A percentile compares a stretch with the other conserved stretches of the same genome.
Evolutionary conservation across 768 basidiomycete species (phyloP).

Genomic region (Tylopilus vinaceipallidus): DNA sequence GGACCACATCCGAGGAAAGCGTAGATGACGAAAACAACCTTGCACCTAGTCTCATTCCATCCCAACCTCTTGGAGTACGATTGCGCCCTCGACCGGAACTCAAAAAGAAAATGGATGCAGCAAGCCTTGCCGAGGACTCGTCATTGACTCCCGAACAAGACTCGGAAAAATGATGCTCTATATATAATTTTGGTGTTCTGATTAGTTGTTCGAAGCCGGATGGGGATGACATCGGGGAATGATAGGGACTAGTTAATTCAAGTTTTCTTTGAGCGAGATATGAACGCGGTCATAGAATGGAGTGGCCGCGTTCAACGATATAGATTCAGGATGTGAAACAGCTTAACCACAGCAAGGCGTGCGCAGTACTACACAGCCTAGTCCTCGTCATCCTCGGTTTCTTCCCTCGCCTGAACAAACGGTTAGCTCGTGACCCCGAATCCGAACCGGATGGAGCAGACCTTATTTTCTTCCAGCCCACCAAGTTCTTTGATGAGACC

Average conservation of each 20-base stretch:
- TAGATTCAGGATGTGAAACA: constrained; percentile 1
- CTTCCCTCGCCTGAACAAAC: constrained; percentile 36
- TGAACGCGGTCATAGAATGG: background rate
- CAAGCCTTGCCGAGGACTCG: constrained; percentile 9
- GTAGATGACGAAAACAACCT: constrained; percentile 13
- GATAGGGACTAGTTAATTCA: background rate
- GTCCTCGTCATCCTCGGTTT: constrained; percentile 32
- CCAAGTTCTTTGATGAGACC: constrained; percentile 79
- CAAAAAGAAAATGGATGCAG: constrained; percentile 14
- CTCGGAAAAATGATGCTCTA: constrained; percentile 3
- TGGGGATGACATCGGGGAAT: background rate
- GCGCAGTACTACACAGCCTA: constrained; percentile 26
- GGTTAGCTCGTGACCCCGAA: constrained; percentile 4
- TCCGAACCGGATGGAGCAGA: constrained; percentile 30
- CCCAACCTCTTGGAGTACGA: constrained; percentile 28
- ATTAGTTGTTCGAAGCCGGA: background rate
- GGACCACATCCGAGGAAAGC: constrained; percentile 14
- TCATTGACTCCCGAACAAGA: constrained; percentile 1
- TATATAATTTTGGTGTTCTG: constrained; percentile 3
- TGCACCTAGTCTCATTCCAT: constrained; percentile 6
- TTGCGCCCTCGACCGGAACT: constrained; percentile 45
- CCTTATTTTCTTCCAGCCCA: constrained; percentile 77
- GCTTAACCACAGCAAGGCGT: too few species aligned
- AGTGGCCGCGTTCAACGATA: background rate
- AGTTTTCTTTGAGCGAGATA: background rate